Percentiles rank a stretch among this genome's conserved stretches.
These are phyloP conservation scores for Scedosporium boydii DNA, from an alignment of 2,329 filamentous ascomycete genomes.

Conservation along the genomic window DNA sequence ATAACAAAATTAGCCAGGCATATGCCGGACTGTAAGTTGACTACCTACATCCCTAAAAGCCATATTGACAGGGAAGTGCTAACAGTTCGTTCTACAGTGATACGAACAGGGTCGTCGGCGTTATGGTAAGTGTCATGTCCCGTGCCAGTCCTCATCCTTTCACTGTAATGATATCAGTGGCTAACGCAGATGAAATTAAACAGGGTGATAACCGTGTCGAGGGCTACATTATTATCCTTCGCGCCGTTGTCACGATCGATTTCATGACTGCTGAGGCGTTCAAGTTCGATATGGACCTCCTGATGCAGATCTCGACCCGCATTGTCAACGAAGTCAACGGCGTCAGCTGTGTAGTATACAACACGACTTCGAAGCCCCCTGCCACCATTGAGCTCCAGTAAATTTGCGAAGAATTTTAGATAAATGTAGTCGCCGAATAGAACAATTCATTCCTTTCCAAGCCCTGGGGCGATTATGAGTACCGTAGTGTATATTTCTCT, in stretches of 20 bases:
- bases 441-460: too few relatives aligned
- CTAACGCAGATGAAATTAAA: slow-evolving; percentile 18
- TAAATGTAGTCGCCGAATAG: too few relatives aligned
- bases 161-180: neutral
- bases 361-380: slow-evolving; percentile 53
- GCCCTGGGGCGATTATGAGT: too few relatives aligned
- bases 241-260: slow-evolving; percentile 32
- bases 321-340: slow-evolving; percentile 63
- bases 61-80: neutral
- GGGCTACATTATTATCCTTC: slow-evolving; percentile 25
- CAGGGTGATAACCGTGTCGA: slow-evolving; percentile 57
- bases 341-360: slow-evolving; percentile 61
- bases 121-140: slow-evolving; percentile 9
- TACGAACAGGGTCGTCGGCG: slow-evolving; percentile 10
- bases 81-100: neutral
- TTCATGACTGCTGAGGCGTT: slow-evolving; percentile 68
- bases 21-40: slow-evolving; percentile 8
- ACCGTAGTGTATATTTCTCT: too few relatives aligned
- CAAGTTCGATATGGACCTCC: slow-evolving; percentile 53
- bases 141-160: too few relatives aligned
- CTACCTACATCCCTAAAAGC: neutral
- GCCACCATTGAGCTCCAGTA: slow-evolving; percentile 70
- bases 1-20: slow-evolving; percentile 40
- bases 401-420: neutral
- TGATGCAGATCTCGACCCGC: slow-evolving; percentile 53